A percentile compares a stretch with the other conserved stretches of the same genome.
Conservation (phyloP, 164 flowering plant genomes). For the Vitis labrusca region DNA sequence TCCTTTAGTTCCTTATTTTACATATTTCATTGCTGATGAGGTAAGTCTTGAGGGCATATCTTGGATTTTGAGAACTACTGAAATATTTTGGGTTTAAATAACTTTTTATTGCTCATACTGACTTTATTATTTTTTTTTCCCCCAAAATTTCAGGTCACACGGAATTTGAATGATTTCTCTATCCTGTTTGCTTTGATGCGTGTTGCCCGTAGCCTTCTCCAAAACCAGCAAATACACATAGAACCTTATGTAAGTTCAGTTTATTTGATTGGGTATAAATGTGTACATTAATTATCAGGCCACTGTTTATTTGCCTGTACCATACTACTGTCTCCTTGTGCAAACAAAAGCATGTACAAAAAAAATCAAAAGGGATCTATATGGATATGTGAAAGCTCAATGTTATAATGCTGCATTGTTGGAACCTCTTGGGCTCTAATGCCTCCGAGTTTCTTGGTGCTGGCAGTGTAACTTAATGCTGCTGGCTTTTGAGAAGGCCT, state of each 20-base stretch:
- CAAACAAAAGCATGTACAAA: no score
- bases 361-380: no score
- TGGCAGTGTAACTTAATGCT: not conserved
- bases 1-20: slow-evolving; percentile 74
- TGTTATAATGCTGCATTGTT: no score
- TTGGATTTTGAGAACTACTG: not conserved
- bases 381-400: no score
- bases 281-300: not conserved
- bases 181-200: slow-evolving; percentile 73
- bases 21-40: slow-evolving; percentile 68
- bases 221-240: slow-evolving; percentile 65
- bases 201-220: slow-evolving; percentile 64
- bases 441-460: not conserved
- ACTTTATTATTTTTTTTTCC: not conserved
- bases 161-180: slow-evolving; percentile 45
- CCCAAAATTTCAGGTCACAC: slow-evolving; percentile 42
- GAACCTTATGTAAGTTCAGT: slow-evolving; percentile 73
- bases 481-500: not conserved
- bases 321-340: no score
- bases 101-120: not conserved
- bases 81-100: not conserved
- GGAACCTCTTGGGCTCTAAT: no score
- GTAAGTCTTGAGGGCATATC: slow-evolving; percentile 24
- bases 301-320: no score
- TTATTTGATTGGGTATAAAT: not conserved